A percentile compares a stretch with the other conserved stretches of the same genome.
Evolutionary conservation across 2,329 filamentous ascomycete species (phyloP).

Genomic region (Byssoonygena ceratinophila): DNA sequence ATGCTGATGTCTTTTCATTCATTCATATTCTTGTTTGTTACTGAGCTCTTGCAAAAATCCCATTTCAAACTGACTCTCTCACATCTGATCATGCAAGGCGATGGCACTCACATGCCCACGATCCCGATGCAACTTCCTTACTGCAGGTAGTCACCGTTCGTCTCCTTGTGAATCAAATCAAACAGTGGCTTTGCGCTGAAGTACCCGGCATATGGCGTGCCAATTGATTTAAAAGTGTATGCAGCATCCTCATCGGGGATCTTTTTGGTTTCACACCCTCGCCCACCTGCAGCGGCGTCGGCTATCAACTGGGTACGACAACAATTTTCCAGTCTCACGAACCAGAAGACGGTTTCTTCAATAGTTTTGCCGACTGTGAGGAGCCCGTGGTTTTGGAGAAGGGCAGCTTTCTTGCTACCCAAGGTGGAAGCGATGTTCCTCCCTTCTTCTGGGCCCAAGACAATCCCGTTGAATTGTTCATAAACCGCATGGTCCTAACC

Average conservation of each 20-base stretch:
- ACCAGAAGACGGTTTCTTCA: conserved; percentile 46
- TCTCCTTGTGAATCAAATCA: conserved; percentile 56
- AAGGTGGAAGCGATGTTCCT: conserved; percentile 41
- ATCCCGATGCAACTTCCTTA: too few relatives aligned
- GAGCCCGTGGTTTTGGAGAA: conserved; percentile 46
- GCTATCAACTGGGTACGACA: conserved; percentile 45
- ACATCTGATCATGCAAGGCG: too few relatives aligned
- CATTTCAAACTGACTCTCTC: too few relatives aligned
- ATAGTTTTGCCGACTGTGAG: conserved; percentile 42
- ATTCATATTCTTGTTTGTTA: too few relatives aligned
- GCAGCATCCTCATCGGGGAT: conserved; percentile 57
- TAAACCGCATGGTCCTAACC: conserved; percentile 43
- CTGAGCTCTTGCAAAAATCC: too few relatives aligned
- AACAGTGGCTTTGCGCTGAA: conserved; percentile 63
- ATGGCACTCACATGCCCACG: too few relatives aligned
- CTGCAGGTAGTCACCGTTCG: conserved; percentile 45
- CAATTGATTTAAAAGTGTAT: conserved; percentile 57
- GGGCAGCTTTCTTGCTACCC: conserved; percentile 42
- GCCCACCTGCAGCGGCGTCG: conserved; percentile 44
- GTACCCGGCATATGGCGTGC: conserved; percentile 52
- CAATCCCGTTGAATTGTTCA: conserved; percentile 44
- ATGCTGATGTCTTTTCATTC: too few relatives aligned
- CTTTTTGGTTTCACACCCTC: conserved; percentile 54
- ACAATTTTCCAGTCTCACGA: conserved; percentile 44
- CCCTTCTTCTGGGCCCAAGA: conserved; percentile 45